These are phyloP conservation scores for Trametes sp. DNA, from an alignment of 1,284 basidiomycete genomes.

Conservation along the genomic window DNA sequence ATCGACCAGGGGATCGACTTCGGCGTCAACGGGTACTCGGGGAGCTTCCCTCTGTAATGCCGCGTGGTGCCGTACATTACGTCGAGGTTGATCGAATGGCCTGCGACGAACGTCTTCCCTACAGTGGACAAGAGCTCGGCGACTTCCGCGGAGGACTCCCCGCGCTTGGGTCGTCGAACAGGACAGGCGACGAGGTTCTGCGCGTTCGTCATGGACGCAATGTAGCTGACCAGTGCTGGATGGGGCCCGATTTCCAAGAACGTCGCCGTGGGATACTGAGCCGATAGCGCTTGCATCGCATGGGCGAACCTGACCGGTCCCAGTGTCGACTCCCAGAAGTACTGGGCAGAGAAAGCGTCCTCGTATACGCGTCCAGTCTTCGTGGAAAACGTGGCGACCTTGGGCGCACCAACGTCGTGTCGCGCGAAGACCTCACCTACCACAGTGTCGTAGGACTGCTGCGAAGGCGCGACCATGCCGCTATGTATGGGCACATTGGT, in stretches of 20 bases:
- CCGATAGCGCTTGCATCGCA: slow-evolving; percentile 33
- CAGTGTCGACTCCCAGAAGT: slow-evolving; percentile 47
- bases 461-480: slow-evolving; percentile 43
- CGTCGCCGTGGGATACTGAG: slow-evolving; percentile 29
- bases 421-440: too few relatives aligned
- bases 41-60: background rate
- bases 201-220: slow-evolving; percentile 34
- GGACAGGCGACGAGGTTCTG: slow-evolving; percentile 37
- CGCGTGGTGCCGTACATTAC: slow-evolving; percentile 16
- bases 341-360: slow-evolving; percentile 42
- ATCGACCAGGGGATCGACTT: slow-evolving; percentile 20
- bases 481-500: slow-evolving; percentile 46
- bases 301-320: slow-evolving; percentile 43
- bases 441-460: slow-evolving; percentile 1
- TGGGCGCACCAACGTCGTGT: too few relatives aligned
- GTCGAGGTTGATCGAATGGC: slow-evolving; percentile 26
- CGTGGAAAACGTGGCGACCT: background rate
- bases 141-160: slow-evolving; percentile 2
- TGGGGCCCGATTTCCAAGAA: slow-evolving; percentile 47
- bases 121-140: too few relatives aligned
- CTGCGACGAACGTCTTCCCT: background rate
- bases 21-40: slow-evolving; percentile 28
- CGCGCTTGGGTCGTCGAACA: slow-evolving; percentile 37
- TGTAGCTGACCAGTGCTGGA: slow-evolving; percentile 45
- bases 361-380: slow-evolving; percentile 34